phyloP scores from a whole-genome alignment of 1,139 yeast species.

The Zhuliangozyma blackwelliae region DNA sequence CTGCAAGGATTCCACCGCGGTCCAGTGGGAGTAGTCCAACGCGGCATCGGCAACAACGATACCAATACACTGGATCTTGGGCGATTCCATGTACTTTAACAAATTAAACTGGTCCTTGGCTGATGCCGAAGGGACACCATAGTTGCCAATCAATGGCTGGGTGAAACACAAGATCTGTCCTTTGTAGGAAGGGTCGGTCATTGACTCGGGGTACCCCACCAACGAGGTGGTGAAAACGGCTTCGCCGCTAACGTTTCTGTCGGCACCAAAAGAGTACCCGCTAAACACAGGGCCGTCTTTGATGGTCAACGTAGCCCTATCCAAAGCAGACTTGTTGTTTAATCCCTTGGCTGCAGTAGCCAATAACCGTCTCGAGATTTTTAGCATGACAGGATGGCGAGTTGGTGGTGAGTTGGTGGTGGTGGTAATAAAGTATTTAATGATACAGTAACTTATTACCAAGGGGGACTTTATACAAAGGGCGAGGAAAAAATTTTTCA shows the following conservation, averaged over 20 bases:
- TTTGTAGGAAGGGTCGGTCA: constrained; percentile 96
- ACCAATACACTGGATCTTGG: constrained; percentile 89
- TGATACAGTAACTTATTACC: no score
- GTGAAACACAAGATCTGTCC: constrained; percentile 97
- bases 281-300: constrained; percentile 91
- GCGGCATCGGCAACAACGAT: constrained; percentile 96
- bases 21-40: constrained; percentile 94
- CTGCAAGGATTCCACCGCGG: constrained; percentile 92
- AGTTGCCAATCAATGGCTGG: constrained; percentile 94
- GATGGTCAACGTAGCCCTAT: constrained; percentile 86
- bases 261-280: constrained; percentile 94
- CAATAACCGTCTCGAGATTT: constrained; percentile 15
- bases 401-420: no score
- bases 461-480: no score
- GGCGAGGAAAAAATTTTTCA: constrained; percentile 1
- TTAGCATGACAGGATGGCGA: no score
- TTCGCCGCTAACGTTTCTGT: constrained; percentile 88
- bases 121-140: constrained; percentile 90
- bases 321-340: constrained; percentile 42
- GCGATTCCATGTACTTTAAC: constrained; percentile 86
- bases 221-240: constrained; percentile 96
- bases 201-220: constrained; percentile 97
- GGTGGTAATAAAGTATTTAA: no score
- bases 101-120: constrained; percentile 79
- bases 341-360: constrained; percentile 38